These are phyloP conservation scores for Didymosphaeria variabile DNA, from an alignment of 2,329 filamentous ascomycete genomes.

Conservation along the genomic window DNA sequence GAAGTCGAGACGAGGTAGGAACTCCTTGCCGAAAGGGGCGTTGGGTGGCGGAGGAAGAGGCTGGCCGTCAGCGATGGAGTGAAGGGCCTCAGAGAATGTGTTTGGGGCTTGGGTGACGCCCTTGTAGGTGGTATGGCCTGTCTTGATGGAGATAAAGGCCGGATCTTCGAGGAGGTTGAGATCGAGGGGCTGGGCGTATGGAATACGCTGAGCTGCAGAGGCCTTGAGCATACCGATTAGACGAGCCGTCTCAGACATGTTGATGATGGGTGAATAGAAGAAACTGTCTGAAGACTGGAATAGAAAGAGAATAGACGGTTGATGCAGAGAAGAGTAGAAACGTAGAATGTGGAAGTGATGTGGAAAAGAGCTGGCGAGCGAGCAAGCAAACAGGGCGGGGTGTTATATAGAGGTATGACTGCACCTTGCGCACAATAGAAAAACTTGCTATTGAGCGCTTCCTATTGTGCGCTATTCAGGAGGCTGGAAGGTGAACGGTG, in stretches of 20 bases:
- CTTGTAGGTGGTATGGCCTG: not conserved
- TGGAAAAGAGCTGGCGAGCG: constrained; percentile 7
- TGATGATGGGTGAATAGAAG: constrained; percentile 7
- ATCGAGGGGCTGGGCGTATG: constrained; percentile 28
- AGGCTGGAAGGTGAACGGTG: constrained; percentile 1
- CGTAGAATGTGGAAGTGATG: constrained; percentile 9
- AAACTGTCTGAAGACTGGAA: not conserved
- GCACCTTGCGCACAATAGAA: constrained; percentile 17
- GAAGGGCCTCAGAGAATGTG: constrained; percentile 30
- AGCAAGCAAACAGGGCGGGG: not conserved
- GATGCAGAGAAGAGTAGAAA: not conserved
- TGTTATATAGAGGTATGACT: not conserved
- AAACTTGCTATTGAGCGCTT: constrained; percentile 10
- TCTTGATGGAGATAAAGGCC: constrained; percentile 9
- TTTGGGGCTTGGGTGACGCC: constrained; percentile 17
- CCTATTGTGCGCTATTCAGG: constrained; percentile 9
- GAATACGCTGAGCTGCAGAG: constrained; percentile 32
- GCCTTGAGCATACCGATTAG: constrained; percentile 35
- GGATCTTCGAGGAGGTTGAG: constrained; percentile 13
- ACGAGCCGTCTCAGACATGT: constrained; percentile 34
- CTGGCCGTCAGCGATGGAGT: constrained; percentile 24
- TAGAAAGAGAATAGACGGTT: not conserved
- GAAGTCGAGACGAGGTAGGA: constrained; percentile 26
- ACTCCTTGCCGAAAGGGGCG: constrained; percentile 25
- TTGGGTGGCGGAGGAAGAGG: constrained; percentile 20